Evolutionary conservation across 2,329 filamentous ascomycete genomes (phyloP), one percentile per base, ranked within the genome.

Genomic region (Colletotrichum brevisporum): DNA sequence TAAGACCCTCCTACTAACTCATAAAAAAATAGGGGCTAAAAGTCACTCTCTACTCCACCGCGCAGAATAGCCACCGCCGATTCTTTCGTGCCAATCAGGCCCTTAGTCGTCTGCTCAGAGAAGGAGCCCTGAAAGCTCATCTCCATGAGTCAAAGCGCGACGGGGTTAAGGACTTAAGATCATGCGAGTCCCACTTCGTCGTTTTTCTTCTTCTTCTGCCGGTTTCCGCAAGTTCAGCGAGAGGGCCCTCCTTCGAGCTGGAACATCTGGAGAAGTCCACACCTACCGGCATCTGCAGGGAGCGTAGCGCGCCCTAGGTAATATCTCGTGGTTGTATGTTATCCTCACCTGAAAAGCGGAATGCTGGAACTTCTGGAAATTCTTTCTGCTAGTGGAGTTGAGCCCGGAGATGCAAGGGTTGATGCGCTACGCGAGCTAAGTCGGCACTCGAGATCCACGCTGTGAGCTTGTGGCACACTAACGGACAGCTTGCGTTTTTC

Each of bases 281-380:
- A 9, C 27, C 5, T 31, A 9, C 27, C 5, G 8, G 27, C 27
- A 31, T 9, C 27, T 31, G 27, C 27, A 31, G 8, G 8, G 9
- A 9, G 27, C 27, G 27, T 9, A 9, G 9, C 27, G 27, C 27
- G 27, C 27, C 27, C 27, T 31, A 9, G 21, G 21, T 24, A 24
- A 8, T 9, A 31, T 31, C 27, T 31, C 6, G 27, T 31, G 9
- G 27, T 9, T 31, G 27, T 31, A 31, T 9, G 5, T 8, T 24
- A 59, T 24, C 2, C 60, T 68, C 65, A 65, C 48, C 60, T 58
- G 48, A 68, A 59, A 65, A 68, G 60, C 54, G 54, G 54, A 18
- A 58, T 59, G 31, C 16, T 27, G 18, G 41, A 47, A 31, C 65
- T 48, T 65, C 53, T 65, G 48, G 54, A 65, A 68, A 51, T 50